A percentile compares a stretch with the other conserved stretches of the same genome.
phyloP scores from a whole-genome alignment of 768 basidiomycete genomes.

The Leucosporidium creatinivorum region DNA sequence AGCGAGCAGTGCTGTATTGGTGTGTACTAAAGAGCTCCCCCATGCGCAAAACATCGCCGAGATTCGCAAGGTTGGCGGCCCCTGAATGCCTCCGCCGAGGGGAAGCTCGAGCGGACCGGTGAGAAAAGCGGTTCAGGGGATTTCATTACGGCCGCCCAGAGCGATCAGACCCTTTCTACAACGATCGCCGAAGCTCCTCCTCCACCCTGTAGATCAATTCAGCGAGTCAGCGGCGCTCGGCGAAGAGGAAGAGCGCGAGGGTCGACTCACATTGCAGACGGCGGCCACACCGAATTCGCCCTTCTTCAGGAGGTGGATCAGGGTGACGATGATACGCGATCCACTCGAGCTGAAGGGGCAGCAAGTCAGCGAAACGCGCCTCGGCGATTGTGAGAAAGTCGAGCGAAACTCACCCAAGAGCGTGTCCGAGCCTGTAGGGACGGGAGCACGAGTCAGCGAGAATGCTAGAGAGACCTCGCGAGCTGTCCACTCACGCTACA shows the following conservation, averaged over 20 bases:
- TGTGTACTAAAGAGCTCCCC: too few relatives aligned
- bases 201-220: constrained; percentile 51
- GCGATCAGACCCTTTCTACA: constrained; percentile 65
- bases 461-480: not conserved
- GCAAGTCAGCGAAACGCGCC: not conserved
- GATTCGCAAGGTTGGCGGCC: too few relatives aligned
- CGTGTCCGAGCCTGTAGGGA: constrained; percentile 27
- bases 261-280: constrained; percentile 76
- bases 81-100: too few relatives aligned
- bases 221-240: constrained; percentile 18
- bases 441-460: not conserved
- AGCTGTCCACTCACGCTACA: constrained; percentile 69
- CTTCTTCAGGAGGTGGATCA: constrained; percentile 80
- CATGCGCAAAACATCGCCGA: too few relatives aligned
- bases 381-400: not conserved
- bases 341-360: constrained; percentile 95
- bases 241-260: not conserved
- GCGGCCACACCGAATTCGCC: constrained; percentile 93
- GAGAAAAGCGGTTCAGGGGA: too few relatives aligned
- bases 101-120: too few relatives aligned
- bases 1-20: too few relatives aligned
- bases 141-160: too few relatives aligned
- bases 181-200: constrained; percentile 87
- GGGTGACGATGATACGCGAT: constrained; percentile 84
- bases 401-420: constrained; percentile 19